Base-by-base conservation (phyloP, 805 yeast species). In the Maudiozyma barnettii region DNA sequence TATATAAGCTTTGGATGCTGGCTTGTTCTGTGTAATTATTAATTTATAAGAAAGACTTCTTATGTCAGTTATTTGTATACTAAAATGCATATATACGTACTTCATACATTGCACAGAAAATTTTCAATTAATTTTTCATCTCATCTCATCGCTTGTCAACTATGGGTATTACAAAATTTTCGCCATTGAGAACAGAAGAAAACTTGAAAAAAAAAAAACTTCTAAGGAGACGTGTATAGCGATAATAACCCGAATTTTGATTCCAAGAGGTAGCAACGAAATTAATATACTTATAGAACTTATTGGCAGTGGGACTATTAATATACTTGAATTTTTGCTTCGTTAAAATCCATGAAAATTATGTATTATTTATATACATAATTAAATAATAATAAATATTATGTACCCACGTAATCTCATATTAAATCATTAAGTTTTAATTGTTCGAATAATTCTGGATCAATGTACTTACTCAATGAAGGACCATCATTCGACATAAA, bases 401-500 rank as follows among this genome's bases (percentile, higher is more conserved):
- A 20, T 20, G 19, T 37, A 14, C 14, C 1, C 9, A 37, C 10
- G 1, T 37, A 37, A 19, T n/a, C 40, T 29, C 14, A 45, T 5
- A 62, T 41, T 41, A 77, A 45, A 0, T 82, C 84, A 39, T 72
- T 67, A 37, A 73, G 77, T 49, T 67, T 66, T 54, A 88, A 64
- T 52, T 76, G 75, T 7, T 69, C 68, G 52, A 73, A 77, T 18
- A 85, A 65, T 1, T 76, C 82, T 1, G 67, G 65, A 45, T 83
- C 95, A 23, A 90, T 75, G 57, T 82, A 87, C 53, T 79, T 79
- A 43, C 74, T 72, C 43, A 90, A 59, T 2, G 64, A 53, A 8
- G 69, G 69, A 1, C 67, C 68, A 31, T 58, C 65, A 23, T 58
- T 55, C 1, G 61, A 51, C 52, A 54, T 53, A 41, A 54, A 54